phyloP scores from a whole-genome alignment of 2,329 filamentous ascomycete genomes.

The Colletotrichum salicis region DNA sequence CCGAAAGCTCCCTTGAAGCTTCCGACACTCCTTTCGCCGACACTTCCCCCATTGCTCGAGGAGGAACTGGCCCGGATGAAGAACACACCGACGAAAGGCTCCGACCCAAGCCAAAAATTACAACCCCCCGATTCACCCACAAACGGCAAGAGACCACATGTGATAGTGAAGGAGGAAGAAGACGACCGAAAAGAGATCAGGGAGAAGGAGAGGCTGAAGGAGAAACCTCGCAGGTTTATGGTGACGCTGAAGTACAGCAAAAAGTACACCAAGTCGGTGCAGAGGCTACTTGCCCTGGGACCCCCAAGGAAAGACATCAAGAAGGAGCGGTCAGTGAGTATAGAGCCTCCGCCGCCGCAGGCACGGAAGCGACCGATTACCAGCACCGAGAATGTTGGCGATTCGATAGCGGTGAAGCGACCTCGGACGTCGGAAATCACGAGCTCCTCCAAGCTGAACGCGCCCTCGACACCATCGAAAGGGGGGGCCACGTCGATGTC shows the following conservation, averaged over 20 bases:
- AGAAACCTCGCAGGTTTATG: conserved; percentile 45
- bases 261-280: conserved; percentile 54
- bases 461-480: conserved; percentile 63
- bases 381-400: conserved; percentile 49
- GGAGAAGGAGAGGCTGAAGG: conserved; percentile 24
- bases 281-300: conserved; percentile 58
- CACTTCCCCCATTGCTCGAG: conserved; percentile 63
- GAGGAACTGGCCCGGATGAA: conserved; percentile 54
- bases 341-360: conserved; percentile 49
- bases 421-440: conserved; percentile 55
- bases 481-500: conserved; percentile 60
- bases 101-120: conserved; percentile 36
- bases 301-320: conserved; percentile 42
- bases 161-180: conserved; percentile 44
- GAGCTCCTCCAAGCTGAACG: conserved; percentile 45
- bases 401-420: conserved; percentile 51
- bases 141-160: conserved; percentile 42
- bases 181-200: conserved; percentile 45
- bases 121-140: conserved; percentile 46
- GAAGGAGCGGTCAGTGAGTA: conserved; percentile 55
- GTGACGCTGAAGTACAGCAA: conserved; percentile 63
- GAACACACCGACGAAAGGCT: conserved; percentile 41
- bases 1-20: conserved; percentile 51
- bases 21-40: conserved; percentile 66
- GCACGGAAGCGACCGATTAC: conserved; percentile 62